Base-by-base conservation (phyloP, 202 grass and related monocot species). In the Schoenoplectus tabernaemontani region DNA sequence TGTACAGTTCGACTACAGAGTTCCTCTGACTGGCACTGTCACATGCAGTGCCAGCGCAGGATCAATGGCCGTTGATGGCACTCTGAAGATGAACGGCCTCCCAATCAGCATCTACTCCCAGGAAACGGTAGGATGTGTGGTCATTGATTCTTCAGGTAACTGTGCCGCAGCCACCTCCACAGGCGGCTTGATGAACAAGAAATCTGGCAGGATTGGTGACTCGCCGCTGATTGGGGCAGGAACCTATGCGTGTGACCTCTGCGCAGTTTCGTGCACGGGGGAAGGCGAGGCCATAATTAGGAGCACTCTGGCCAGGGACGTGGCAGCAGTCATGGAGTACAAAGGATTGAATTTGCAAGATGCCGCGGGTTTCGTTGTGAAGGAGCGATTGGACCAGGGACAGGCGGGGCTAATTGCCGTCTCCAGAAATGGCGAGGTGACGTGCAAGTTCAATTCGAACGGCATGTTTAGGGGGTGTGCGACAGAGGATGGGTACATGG, bases 271-370 rank as follows among this genome's bases (percentile, higher is more conserved):
- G 0, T 98, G 95, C 89, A 98, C 95, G 0, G 95, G 95, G 1
- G 95, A 98, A 38, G 95, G 95, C 5, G 95, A 98, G 50, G 91
- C 91, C 60, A 98, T 98, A 84, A 98, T 98, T 79, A 90, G 95
- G 5, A 87, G 83, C 78, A 98, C 96, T 56, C 83, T 98, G 47
- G 96, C 96, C 0, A 57, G 96, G 0, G 96, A 98, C 26, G 96
- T 98, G 53, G 91, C 96, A 0, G 96, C 96, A 30, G 86, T 98
- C 0, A 91, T 98, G 91, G 96, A 98, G 86, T 98, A 98, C 84
- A 92, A 89, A 68, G 91, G 89, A 1, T 69, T 94, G 0, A 57
- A 82, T 8, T 87, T 98, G 13, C 91, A 92, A 87, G 78, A 90
- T 32, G 91, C 95, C 12, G 91, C 92, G 0, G 86, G 92, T 24